Conservation (phyloP, 2,329 filamentous ascomycete species). For the Nigrograna mackinnonii region DNA sequence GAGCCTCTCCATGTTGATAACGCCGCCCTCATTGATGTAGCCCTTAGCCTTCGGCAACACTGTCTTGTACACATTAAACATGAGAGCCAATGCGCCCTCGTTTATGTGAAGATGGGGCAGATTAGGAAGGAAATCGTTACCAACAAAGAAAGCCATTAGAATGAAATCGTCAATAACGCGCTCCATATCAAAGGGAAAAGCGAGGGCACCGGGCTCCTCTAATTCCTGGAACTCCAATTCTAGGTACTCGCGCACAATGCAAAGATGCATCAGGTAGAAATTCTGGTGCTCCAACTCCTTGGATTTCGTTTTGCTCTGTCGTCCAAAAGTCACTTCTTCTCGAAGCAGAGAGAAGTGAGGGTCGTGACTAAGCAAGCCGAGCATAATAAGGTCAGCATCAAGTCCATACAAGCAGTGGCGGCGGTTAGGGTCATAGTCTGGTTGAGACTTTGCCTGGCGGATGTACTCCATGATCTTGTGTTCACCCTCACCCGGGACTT, state of each 20-base stretch:
- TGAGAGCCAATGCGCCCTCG: conserved; percentile 91
- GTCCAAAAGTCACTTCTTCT: conserved; percentile 97
- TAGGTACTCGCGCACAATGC: conserved; percentile 95
- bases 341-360: conserved; percentile 96
- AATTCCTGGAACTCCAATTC: conserved; percentile 97
- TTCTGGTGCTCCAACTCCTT: conserved; percentile 99
- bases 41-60: conserved; percentile 85
- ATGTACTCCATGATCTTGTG: conserved; percentile 99
- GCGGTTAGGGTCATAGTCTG: conserved; percentile 87
- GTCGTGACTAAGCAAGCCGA: conserved; percentile 94
- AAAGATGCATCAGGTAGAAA: conserved; percentile 96
- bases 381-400: conserved; percentile 97
- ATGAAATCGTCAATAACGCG: conserved; percentile 99
- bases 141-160: conserved; percentile 98
- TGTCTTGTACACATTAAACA: conserved; percentile 96
- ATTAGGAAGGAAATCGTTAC: conserved; percentile 98
- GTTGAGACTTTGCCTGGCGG: conserved; percentile 93
- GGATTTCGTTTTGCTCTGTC: conserved; percentile 82
- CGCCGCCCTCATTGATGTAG: conserved; percentile 94
- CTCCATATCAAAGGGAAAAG: conserved; percentile 89
- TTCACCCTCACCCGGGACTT: conserved; percentile 96
- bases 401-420: conserved; percentile 97
- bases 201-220: conserved; percentile 70
- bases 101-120: conserved; percentile 97
- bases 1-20: conserved; percentile 84